Percentiles rank a stretch among this genome's conserved stretches.
Evolutionary conservation across 108 stramenopile genomes (phyloP).

Genomic region (Tribonema minus): DNA sequence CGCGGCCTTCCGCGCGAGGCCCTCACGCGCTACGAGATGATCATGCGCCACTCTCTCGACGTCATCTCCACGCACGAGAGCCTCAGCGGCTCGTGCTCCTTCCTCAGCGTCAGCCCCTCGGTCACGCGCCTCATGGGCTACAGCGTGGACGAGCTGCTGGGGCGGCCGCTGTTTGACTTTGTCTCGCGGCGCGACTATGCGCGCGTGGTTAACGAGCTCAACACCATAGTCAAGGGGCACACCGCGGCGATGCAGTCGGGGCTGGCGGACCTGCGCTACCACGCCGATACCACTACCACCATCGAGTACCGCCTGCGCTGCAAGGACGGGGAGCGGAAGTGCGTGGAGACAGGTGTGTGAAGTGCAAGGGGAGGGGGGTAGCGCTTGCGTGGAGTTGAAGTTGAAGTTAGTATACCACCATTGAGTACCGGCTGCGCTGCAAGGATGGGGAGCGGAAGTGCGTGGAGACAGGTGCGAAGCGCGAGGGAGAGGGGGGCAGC

Average conservation of each 20-base stretch:
- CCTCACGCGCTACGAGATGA: not conserved
- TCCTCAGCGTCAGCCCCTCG: not conserved
- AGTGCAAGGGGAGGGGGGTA: too few species aligned
- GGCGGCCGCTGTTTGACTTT: not conserved
- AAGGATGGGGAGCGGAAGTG: not conserved
- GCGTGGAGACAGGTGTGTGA: not conserved
- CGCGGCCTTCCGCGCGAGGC: not conserved
- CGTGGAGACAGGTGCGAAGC: not conserved
- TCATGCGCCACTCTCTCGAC: not conserved
- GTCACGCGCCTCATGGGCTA: not conserved
- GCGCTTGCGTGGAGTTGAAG: too few species aligned
- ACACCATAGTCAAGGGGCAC: not conserved
- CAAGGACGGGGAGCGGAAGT: not conserved
- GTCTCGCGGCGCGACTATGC: not conserved
- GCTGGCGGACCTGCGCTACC: too few species aligned
- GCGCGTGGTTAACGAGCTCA: not conserved
- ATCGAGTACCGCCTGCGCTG: not conserved
- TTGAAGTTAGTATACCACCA: too few species aligned
- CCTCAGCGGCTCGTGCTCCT: not conserved
- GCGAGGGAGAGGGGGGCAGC: too few species aligned
- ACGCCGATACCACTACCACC: not conserved
- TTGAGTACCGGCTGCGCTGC: not conserved
- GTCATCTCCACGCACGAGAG: not conserved
- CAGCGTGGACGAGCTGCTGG: not conserved
- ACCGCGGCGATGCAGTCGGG: too few species aligned